Base-by-base conservation (phyloP, 139 green algal species). In the Chlamydomonas eustigma region DNA sequence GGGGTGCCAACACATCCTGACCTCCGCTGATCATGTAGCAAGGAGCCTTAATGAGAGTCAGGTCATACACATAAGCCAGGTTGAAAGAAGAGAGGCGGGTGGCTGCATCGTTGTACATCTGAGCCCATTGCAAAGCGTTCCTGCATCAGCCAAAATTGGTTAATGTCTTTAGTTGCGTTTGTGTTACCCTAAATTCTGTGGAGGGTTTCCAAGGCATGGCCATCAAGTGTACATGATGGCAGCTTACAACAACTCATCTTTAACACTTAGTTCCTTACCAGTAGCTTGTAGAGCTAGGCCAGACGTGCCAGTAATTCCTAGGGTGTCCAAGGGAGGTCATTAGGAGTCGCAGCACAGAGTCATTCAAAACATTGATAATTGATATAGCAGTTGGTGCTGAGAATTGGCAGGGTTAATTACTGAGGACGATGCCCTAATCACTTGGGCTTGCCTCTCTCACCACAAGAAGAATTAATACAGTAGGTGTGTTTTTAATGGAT, bases 41-140 rank as follows among this genome's bases (percentile, higher is more conserved):
- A 58, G 44, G 44, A 18, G 44, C 44, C 44, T 58, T 12, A 18
- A 58, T 18, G 12, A 58, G 18, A 18, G 44, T 28, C 44, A 58
- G 44, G 44, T 58, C 44, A 58, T 68, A 68, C 52, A 35, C 52
- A 6, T 8, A 28, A 4, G n/a, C 52, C 4, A 37, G 34, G 22
- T 68, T 68, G 52, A 68, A 31, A 4, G 8, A 4, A 8, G 4
- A 28, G 12, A 68, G 52, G 6, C 18, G 52, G 4, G 52, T 25
- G n/a, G 32, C n/a, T 8, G 52, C n/a, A 4, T 68, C 52, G 52
- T 68, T 68, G 18, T 68, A 68, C 52, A 68, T 68, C 52, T 68
- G 52, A 31, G 12, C 22, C 52, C 52, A 68, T 25, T 68, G 52
- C 52, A 68, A 28, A 25, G 52, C 52, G 18, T 68, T 68, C 52